Evolutionary conservation across 306 rosid genomes (phyloP).

Genomic region (Carpinus viminea): DNA sequence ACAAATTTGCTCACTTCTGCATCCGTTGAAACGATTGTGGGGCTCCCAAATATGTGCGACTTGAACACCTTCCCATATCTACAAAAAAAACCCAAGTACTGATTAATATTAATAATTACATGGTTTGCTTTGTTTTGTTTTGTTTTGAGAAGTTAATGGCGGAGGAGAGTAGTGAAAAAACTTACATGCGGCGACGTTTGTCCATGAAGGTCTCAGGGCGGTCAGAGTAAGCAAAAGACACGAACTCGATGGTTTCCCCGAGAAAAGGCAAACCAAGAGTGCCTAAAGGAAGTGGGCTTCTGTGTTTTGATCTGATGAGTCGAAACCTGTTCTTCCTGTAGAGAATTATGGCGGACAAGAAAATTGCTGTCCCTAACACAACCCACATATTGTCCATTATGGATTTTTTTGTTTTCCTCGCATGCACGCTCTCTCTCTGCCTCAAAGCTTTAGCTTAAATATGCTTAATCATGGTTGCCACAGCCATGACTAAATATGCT

Average conservation of each 20-base stretch:
- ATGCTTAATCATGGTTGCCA: slow-evolving; percentile 55
- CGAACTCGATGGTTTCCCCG: slow-evolving; percentile 85
- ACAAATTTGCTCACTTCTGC: slow-evolving; percentile 81
- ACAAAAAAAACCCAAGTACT: slow-evolving; percentile 9
- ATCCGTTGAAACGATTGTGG: slow-evolving; percentile 86
- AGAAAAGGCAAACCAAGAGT: slow-evolving; percentile 88
- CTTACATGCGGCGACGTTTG: slow-evolving; percentile 69
- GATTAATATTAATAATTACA: no score
- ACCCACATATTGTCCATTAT: slow-evolving; percentile 72
- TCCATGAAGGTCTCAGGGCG: slow-evolving; percentile 87
- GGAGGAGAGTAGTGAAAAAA: background rate
- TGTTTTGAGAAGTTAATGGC: no score
- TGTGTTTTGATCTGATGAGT: slow-evolving; percentile 45
- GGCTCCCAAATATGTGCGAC: slow-evolving; percentile 95
- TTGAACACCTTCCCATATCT: slow-evolving; percentile 97
- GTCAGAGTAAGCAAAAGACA: slow-evolving; percentile 87
- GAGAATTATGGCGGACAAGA: slow-evolving; percentile 48
- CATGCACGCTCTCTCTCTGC: slow-evolving; percentile 19
- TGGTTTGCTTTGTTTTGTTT: no score
- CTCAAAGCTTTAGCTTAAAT: slow-evolving; percentile 53
- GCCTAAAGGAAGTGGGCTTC: slow-evolving; percentile 65
- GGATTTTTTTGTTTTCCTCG: slow-evolving; percentile 18
- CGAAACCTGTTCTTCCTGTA: slow-evolving; percentile 42
- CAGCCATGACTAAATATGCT: slow-evolving; percentile 32
- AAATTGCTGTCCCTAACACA: slow-evolving; percentile 41